A percentile compares a stretch with the other conserved stretches of the same genome.
Evolutionary conservation across 345 rosid genomes (phyloP).

Genomic region (Theobroma cacao): DNA sequence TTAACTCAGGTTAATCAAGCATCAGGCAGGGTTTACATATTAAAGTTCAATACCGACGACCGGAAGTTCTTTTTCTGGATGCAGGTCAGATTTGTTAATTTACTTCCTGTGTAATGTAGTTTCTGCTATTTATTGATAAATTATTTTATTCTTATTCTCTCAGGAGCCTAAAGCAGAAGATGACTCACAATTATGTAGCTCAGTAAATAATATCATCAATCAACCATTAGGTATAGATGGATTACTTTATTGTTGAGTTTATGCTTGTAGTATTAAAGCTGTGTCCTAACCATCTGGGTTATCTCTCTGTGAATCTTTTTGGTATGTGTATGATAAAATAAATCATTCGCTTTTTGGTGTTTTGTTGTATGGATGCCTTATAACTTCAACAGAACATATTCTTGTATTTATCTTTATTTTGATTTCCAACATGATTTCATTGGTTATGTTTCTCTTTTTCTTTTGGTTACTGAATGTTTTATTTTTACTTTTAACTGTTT

Average conservation of each 20-base stretch:
- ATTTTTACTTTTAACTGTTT: not conserved
- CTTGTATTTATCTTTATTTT: not conserved
- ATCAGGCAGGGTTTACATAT: slow-evolving; percentile 80
- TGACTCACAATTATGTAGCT: slow-evolving; percentile 61
- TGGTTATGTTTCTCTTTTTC: not conserved
- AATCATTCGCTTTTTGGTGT: not conserved
- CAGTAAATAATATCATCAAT: slow-evolving; percentile 69
- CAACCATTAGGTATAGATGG: slow-evolving; percentile 62
- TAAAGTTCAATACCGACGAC: slow-evolving; percentile 84
- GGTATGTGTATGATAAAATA: not conserved
- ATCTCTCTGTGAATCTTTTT: not conserved
- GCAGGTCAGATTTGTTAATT: slow-evolving; percentile 54
- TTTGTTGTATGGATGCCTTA: not conserved
- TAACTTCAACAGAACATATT: not conserved
- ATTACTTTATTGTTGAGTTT: slow-evolving; percentile 9
- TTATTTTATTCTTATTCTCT: slow-evolving; percentile 3
- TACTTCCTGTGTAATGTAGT: not conserved
- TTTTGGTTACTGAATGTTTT: not conserved
- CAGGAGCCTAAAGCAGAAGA: slow-evolving; percentile 83
- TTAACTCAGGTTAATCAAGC: slow-evolving; percentile 76
- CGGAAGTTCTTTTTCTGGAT: slow-evolving; percentile 91
- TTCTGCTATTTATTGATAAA: slow-evolving; percentile 6
- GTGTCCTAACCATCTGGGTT: not conserved
- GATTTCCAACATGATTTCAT: not conserved
- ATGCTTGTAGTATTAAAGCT: not conserved